phyloP scores from a whole-genome alignment of 768 basidiomycete species.

The Piloderma croceum region DNA sequence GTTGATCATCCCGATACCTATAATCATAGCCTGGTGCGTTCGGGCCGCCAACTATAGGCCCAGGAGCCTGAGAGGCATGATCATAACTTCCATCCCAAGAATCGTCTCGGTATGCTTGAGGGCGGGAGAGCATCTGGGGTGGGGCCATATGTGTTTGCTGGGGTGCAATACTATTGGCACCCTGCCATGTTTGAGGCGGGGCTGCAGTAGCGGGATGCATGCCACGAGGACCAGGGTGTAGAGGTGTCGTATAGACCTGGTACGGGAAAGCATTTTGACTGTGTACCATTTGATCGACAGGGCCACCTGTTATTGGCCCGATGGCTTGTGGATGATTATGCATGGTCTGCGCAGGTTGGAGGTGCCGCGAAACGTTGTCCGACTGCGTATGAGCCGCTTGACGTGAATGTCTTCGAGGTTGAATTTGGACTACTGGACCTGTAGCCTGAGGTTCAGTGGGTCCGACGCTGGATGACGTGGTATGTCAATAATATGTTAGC shows the following conservation, averaged over 20 bases:
- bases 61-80: constrained; percentile 36
- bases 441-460: constrained; percentile 1
- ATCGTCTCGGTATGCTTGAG: constrained; percentile 44
- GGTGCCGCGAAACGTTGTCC: constrained; percentile 1
- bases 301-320: constrained; percentile 6
- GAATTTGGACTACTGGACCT: constrained; percentile 7
- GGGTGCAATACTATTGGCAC: constrained; percentile 53
- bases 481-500: constrained; percentile 6
- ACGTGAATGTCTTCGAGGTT: constrained; percentile 8
- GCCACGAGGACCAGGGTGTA: constrained; percentile 29
- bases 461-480: constrained; percentile 17
- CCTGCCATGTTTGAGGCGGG: constrained; percentile 63
- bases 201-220: constrained; percentile 43
- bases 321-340: constrained; percentile 7
- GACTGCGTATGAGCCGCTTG: constrained; percentile 2
- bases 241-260: constrained; percentile 20
- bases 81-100: constrained; percentile 60
- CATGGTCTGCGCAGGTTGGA: constrained; percentile 9
- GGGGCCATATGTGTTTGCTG: constrained; percentile 57
- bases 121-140: constrained; percentile 42
- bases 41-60: constrained; percentile 44
- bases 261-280: constrained; percentile 22
- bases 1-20: constrained; percentile 57
- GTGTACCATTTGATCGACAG: constrained; percentile 19
- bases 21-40: constrained; percentile 48